These are phyloP conservation scores for Coniochaeta hoffmannii DNA, from an alignment of 2,329 filamentous ascomycete genomes.

Conservation along the genomic window DNA sequence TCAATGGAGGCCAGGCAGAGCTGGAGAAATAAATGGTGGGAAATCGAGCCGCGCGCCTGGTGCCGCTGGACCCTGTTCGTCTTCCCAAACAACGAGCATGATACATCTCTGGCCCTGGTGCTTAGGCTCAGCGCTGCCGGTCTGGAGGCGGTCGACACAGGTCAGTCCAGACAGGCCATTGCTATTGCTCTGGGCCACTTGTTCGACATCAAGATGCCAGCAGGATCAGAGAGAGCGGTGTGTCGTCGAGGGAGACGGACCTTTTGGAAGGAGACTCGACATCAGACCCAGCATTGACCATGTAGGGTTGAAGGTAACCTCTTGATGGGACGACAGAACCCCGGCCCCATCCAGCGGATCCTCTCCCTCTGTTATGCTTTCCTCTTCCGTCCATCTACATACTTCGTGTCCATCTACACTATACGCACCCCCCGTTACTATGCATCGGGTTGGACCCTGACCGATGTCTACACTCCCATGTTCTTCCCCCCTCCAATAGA, in stretches of 20 bases:
- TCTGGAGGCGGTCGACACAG: not conserved
- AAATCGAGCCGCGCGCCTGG: not conserved
- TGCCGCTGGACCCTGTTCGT: not conserved
- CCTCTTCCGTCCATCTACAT: not conserved
- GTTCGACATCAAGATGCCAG: no score
- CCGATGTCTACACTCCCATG: conserved; percentile 6
- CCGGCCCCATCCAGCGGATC: not conserved
- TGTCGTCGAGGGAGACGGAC: no score
- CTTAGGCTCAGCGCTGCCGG: not conserved
- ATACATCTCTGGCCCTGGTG: not conserved
- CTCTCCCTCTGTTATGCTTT: conserved; percentile 22
- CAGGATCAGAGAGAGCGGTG: not conserved
- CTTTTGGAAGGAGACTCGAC: conserved; percentile 11
- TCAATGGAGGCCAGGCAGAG: not conserved
- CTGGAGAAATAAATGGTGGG: not conserved
- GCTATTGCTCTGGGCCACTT: not conserved
- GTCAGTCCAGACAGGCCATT: conserved; percentile 20
- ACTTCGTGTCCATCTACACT: not conserved
- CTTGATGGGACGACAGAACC: conserved; percentile 6
- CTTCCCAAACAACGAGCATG: not conserved
- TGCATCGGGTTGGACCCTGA: not conserved
- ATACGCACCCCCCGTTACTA: not conserved
- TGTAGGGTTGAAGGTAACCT: conserved; percentile 4
- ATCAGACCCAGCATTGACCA: conserved; percentile 10
- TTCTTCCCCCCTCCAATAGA: conserved; percentile 15